Evolutionary conservation across 148 eudicot genomes (phyloP).

Genomic region (Silene conica): DNA sequence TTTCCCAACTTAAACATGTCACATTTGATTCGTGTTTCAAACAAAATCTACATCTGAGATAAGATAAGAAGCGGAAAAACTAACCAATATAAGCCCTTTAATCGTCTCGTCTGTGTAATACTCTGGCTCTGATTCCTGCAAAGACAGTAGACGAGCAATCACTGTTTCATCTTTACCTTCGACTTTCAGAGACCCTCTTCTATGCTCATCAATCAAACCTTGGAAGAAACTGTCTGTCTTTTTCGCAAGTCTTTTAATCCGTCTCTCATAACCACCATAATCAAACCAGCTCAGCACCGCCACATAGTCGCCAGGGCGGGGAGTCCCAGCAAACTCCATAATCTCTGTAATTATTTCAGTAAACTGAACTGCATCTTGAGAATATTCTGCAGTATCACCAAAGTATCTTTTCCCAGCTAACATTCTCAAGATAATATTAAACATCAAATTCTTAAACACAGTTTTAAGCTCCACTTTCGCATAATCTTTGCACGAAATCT

Average conservation of each 20-base stretch:
- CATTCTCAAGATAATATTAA: slow-evolving; percentile 42
- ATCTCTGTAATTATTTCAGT: slow-evolving; percentile 25
- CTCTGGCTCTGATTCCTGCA: slow-evolving; percentile 49
- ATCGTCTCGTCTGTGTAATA: slow-evolving; percentile 44
- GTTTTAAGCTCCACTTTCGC: slow-evolving; percentile 36
- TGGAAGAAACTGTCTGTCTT: slow-evolving; percentile 26
- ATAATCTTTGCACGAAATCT: slow-evolving; percentile 5
- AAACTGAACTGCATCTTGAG: slow-evolving; percentile 27
- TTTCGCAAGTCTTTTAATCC: slow-evolving; percentile 24
- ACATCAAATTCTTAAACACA: slow-evolving; percentile 24
- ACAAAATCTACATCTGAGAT: neutral
- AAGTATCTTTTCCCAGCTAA: slow-evolving; percentile 47
- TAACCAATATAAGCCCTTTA: slow-evolving; percentile 42
- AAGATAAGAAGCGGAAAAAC: neutral
- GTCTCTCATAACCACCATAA: slow-evolving; percentile 24
- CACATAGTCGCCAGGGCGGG: slow-evolving; percentile 23
- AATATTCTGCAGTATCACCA: slow-evolving; percentile 23
- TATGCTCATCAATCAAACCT: slow-evolving; percentile 35
- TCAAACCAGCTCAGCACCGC: slow-evolving; percentile 26
- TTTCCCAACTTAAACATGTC: neutral
- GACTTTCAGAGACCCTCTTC: neutral
- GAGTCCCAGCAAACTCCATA: slow-evolving; percentile 18
- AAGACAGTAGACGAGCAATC: slow-evolving; percentile 36
- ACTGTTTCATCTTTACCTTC: slow-evolving; percentile 29
- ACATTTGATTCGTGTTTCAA: neutral